Conservation (phyloP, 2,329 filamentous ascomycete genomes). For the Neofusicoccum parvum region DNA sequence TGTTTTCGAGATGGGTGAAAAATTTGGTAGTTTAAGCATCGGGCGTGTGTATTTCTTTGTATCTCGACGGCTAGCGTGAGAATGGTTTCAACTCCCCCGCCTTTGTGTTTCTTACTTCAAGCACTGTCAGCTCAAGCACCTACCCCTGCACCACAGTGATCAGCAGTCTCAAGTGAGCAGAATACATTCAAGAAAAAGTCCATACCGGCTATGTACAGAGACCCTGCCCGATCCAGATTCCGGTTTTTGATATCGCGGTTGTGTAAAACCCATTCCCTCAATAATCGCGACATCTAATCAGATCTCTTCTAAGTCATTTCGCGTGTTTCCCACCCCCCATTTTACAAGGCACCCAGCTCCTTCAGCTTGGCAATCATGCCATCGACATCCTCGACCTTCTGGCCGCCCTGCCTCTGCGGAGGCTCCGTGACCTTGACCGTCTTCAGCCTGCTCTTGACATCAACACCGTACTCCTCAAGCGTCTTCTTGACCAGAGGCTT, state of each 20-base stretch:
- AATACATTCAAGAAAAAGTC: not conserved
- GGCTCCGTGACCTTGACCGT: conserved; percentile 90
- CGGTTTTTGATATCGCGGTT: not conserved
- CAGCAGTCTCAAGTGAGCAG: not conserved
- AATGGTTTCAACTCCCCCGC: too few species aligned
- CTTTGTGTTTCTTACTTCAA: too few species aligned
- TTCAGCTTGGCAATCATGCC: conserved; percentile 93
- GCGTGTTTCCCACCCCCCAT: not conserved
- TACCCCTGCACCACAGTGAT: too few species aligned
- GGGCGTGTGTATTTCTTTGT: too few species aligned
- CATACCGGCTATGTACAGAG: conserved; percentile 7
- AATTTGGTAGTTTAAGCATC: too few species aligned
- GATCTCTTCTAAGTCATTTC: not conserved
- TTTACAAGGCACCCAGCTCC: conserved; percentile 86
- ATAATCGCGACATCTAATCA: not conserved
- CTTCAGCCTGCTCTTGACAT: conserved; percentile 76
- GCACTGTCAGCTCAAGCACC: too few species aligned
- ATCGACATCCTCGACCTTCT: conserved; percentile 96
- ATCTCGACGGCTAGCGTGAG: too few species aligned
- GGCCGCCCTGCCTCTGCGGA: conserved; percentile 82
- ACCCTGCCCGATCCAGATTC: not conserved
- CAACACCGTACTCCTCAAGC: conserved; percentile 73
- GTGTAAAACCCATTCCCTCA: not conserved
- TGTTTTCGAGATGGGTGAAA: too few species aligned
- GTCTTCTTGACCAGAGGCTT: conserved; percentile 95